Evolutionary conservation across 164 flowering plant genomes (phyloP).

Genomic region (Aristolochia contorta): DNA sequence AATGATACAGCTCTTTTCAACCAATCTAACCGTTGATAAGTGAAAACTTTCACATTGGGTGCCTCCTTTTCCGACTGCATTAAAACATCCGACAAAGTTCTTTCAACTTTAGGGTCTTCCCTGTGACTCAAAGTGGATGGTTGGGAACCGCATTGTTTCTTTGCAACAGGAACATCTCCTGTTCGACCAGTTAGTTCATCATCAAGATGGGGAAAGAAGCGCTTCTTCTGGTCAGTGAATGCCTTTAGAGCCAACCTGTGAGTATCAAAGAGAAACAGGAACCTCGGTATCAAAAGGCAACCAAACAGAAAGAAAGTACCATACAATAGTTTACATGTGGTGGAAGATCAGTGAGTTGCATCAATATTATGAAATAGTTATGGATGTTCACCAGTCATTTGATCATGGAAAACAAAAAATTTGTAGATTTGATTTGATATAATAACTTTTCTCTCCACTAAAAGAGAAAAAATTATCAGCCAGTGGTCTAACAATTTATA

Average conservation of each 20-base stretch:
- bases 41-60: slow-evolving; percentile 42
- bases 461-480: no score
- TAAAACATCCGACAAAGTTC: slow-evolving; percentile 48
- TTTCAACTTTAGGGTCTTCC: slow-evolving; percentile 43
- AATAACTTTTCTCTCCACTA: no score
- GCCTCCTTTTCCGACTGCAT: slow-evolving; percentile 46
- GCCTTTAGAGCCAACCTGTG: slow-evolving; percentile 90
- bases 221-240: slow-evolving; percentile 78
- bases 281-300: no score
- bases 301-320: no score
- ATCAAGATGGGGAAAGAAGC: slow-evolving; percentile 87
- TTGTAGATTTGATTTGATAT: no score
- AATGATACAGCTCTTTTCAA: slow-evolving; percentile 63
- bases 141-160: slow-evolving; percentile 43
- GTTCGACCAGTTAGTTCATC: slow-evolving; percentile 25
- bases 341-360: no score
- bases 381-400: no score
- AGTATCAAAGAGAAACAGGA: not conserved
- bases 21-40: slow-evolving; percentile 81
- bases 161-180: slow-evolving; percentile 30
- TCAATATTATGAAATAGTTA: no score
- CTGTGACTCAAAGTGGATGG: slow-evolving; percentile 13
- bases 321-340: no score
- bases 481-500: no score
- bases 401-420: no score